Conservation (phyloP, 2,329 filamentous ascomycete genomes). For the Dactylonectria estremocensis region DNA sequence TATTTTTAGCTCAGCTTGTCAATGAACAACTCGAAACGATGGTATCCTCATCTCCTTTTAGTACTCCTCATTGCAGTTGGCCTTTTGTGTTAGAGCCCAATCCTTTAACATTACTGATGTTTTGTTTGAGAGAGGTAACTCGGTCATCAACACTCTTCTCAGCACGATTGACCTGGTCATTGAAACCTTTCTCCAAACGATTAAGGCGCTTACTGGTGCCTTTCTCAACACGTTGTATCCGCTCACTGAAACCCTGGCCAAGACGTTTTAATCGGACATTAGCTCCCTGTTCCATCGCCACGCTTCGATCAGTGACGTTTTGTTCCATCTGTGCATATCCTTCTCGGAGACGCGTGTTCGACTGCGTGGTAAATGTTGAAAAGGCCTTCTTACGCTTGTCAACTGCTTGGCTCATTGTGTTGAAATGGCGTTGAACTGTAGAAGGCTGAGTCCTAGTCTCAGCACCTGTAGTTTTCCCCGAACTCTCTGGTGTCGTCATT, state of each 20-base stretch:
- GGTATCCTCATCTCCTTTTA: not conserved
- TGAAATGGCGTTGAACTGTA: constrained; percentile 21
- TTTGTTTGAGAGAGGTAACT: constrained; percentile 4
- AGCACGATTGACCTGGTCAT: constrained; percentile 4
- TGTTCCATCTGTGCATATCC: constrained; percentile 25
- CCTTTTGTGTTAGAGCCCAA: not conserved
- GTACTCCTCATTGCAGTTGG: not conserved
- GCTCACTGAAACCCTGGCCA: constrained; percentile 14
- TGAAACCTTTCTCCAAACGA: constrained; percentile 6
- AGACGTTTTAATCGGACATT: constrained; percentile 16
- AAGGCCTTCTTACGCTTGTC: constrained; percentile 40
- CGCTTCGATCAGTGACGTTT: constrained; percentile 17
- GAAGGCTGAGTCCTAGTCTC: not conserved
- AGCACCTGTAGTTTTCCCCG: not conserved
- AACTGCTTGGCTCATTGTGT: constrained; percentile 32
- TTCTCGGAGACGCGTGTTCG: constrained; percentile 26
- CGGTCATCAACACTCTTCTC: not conserved
- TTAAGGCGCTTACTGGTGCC: not conserved
- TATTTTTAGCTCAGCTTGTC: too few relatives aligned
- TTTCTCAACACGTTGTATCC: not conserved
- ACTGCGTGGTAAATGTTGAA: constrained; percentile 23
- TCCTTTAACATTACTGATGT: not conserved
- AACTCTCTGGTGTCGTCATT: not conserved
- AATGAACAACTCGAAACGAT: not conserved
- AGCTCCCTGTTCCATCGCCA: constrained; percentile 27